Base-by-base conservation (phyloP, 2,329 filamentous ascomycete species). In the Penicillium thymicola region DNA sequence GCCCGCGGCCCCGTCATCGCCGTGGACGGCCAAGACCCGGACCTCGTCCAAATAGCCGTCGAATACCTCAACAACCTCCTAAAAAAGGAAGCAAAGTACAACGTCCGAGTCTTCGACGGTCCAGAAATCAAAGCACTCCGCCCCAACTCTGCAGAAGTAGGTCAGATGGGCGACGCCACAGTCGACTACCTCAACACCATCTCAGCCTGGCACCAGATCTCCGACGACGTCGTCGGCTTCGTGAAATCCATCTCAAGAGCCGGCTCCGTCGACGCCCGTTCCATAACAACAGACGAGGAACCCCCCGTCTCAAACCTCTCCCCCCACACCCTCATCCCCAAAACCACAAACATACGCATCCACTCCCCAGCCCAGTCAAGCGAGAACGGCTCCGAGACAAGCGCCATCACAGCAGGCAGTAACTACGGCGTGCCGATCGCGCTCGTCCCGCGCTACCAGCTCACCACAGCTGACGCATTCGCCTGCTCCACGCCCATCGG, bases 1-100 rank as follows among this genome's bases (percentile, higher is more conserved):
- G 77, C 79, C 7, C 84, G 92, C n/a, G 92, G 93, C 0, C 84
- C 89, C 0, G 83, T 97, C 37, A 87, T 97, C 59, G 88, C 90
- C 0, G 78, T 97, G 28, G 93, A 97, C 72, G 92, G 92, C 0
- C 81, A 88, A 18, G 83, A 87, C 55, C 72, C 77, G 2, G 79
- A 82, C 10, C 83, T 89, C 4, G 86, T 90, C 4, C 76, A 80
- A 3, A 81, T 83, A 18, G 83, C 96, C 21, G 82, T 88, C 53
- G 79, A 81, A 34, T 87, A 86, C 64, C 78, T 96, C 66, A 80
- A 76, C 56, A 78, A 75, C 55, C 76, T 76, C 41, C 72, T 87
- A 44, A 74, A 74, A 46, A 81, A 79, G 38, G 80, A 81, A 59
- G 78, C 76, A 6, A 81, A 82, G 48, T 81, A 81, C 59, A 66